A percentile compares a stretch with the other conserved stretches of the same genome.
Evolutionary conservation across 2,329 filamentous ascomycete species (phyloP).

Genomic region (Sordariomycetes sp.): DNA sequence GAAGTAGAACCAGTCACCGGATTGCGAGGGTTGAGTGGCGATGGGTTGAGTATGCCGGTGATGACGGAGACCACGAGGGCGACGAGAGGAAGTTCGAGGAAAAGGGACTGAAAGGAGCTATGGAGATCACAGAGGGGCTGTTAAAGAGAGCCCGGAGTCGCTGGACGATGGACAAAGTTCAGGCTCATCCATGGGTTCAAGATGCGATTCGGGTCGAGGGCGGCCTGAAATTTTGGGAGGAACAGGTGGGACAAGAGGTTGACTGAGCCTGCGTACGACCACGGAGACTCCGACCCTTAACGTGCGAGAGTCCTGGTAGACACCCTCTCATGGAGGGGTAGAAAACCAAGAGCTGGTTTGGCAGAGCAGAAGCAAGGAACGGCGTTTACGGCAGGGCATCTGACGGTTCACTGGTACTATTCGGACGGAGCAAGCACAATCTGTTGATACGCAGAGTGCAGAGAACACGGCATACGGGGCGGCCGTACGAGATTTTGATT

Average conservation of each 20-base stretch:
- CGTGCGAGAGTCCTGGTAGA: too few relatives aligned
- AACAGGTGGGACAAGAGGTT: constrained; percentile 47
- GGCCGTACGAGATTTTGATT: too few relatives aligned
- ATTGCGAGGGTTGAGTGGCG: constrained; percentile 94
- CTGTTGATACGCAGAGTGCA: too few relatives aligned
- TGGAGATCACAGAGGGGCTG: constrained; percentile 73
- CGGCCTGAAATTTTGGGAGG: constrained; percentile 49
- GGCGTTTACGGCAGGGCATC: too few relatives aligned
- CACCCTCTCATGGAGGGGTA: too few relatives aligned
- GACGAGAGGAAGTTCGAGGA: constrained; percentile 51
- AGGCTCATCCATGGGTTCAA: constrained; percentile 65
- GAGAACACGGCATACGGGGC: too few relatives aligned
- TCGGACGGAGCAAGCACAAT: too few relatives aligned
- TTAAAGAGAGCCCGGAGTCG: constrained; percentile 74
- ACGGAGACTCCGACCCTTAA: too few relatives aligned
- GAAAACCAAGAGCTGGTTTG: too few relatives aligned
- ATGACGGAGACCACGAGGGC: constrained; percentile 78
- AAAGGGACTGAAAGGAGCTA: constrained; percentile 62
- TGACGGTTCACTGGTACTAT: too few relatives aligned
- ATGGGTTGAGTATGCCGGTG: constrained; percentile 79
- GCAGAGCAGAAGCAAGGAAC: too few relatives aligned
- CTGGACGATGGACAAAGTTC: constrained; percentile 67
- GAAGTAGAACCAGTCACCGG: constrained; percentile 80
- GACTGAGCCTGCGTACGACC: too few relatives aligned
- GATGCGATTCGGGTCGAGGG: constrained; percentile 62